phyloP scores from a whole-genome alignment of 1,284 basidiomycete genomes.

The Phylloboletellus chloephorus region DNA sequence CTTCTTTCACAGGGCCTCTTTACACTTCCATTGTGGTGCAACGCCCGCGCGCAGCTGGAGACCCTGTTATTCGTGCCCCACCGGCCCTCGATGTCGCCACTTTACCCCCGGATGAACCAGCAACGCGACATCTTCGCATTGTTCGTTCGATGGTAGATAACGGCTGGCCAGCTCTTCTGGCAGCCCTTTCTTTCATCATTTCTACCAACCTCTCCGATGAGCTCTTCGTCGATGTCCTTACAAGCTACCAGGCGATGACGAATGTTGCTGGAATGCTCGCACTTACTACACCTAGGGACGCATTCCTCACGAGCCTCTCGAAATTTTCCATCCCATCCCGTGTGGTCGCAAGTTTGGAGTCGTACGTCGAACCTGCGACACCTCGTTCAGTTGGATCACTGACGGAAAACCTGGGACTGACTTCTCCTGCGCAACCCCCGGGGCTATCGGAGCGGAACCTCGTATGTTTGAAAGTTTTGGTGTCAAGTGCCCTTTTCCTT shows the following conservation, averaged over 20 bases:
- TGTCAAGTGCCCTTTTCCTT: slow-evolving; percentile 76
- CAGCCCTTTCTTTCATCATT: slow-evolving; percentile 84
- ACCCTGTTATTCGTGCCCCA: slow-evolving; percentile 65
- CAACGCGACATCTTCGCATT: slow-evolving; percentile 50
- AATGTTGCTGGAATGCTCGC: slow-evolving; percentile 87
- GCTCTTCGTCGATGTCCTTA: slow-evolving; percentile 79
- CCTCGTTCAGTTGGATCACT: slow-evolving; percentile 58
- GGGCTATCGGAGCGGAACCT: slow-evolving; percentile 85
- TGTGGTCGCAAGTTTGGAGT: slow-evolving; percentile 80
- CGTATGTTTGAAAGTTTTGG: slow-evolving; percentile 81
- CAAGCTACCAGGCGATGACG: slow-evolving; percentile 79
- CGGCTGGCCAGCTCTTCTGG: slow-evolving; percentile 87
- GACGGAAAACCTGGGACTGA: slow-evolving; percentile 67
- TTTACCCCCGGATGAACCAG: slow-evolving; percentile 53
- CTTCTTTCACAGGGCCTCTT: slow-evolving; percentile 63
- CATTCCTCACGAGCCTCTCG: slow-evolving; percentile 82
- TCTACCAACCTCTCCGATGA: slow-evolving; percentile 85
- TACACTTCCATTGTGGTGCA: slow-evolving; percentile 66
- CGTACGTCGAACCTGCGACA: slow-evolving; percentile 61
- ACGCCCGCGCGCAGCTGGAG: slow-evolving; percentile 59
- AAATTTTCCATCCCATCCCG: slow-evolving; percentile 85
- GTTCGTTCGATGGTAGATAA: slow-evolving; percentile 77
- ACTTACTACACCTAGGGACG: slow-evolving; percentile 84
- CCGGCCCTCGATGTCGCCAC: slow-evolving; percentile 62
- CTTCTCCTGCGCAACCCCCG: slow-evolving; percentile 52